Base-by-base conservation (phyloP, 306 rosid species). In the Albizia julibrissin region DNA sequence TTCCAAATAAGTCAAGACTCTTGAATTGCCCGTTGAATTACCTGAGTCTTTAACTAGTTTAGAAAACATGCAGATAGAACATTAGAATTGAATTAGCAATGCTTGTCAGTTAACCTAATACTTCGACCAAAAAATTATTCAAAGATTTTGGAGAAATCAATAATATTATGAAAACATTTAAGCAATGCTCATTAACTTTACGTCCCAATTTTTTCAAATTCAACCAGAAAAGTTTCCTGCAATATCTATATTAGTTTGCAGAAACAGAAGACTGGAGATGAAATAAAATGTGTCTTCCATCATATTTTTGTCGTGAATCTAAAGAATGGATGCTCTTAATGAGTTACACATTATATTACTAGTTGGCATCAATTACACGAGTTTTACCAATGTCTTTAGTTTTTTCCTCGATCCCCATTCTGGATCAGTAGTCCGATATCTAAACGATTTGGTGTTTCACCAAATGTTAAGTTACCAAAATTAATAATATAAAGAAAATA, bases 301-400 rank as follows among this genome's bases (percentile, higher is more conserved):
- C 46, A 59, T 22, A 52, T 40, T 79, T 8, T 37, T 44, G 44
- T 34, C 9, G 66, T 62, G 29, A 78, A 42, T 49, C 49, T 72
- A 42, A 26, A 29, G 26, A 13, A 67, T 19, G 61, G 5, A 5
- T 34, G 40, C 40, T 56, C 34, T 24, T 46, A 37, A 72, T 58
- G 62, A 66, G 74, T 42, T 22, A 54, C 70, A 34, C 27, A 44
- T 46, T 49, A 66, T 72, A 54, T 46, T 54, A 27, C 26, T 61
- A 78, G 69, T 34, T 66, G 44, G 31, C 75, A 71, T 80, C 56
- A 49, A 16, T 37, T 43, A 34, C 37, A 76, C n/a, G 52, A 42
- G 4, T 1, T 39, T 69, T 42, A 69, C 47, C 47, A 10, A 9
- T 39, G 29, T n/a, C 40, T 39, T 9, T 21, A 22, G 29, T 21